Conservation (phyloP, 306 rosid species). For the Medicago ruthenica region DNA sequence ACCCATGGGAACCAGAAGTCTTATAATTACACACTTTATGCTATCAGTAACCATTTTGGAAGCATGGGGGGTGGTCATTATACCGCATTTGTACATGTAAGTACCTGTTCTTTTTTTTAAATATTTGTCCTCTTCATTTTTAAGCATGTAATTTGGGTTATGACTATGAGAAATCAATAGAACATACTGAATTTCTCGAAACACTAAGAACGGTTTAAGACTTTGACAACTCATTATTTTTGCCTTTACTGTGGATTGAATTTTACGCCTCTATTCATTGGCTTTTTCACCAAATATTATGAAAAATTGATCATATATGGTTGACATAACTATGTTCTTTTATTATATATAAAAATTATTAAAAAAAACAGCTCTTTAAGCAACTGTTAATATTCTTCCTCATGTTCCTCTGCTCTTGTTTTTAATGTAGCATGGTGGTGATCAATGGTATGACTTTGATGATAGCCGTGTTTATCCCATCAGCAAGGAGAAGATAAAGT, state of each 20-base stretch:
- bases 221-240: conserved; percentile 6
- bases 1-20: conserved; percentile 60
- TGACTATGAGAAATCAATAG: conserved; percentile 27
- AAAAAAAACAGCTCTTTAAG: background rate
- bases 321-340: conserved; percentile 33
- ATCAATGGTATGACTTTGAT: conserved; percentile 94
- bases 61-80: conserved; percentile 99
- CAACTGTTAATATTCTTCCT: conserved; percentile 36
- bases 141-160: conserved; percentile 18
- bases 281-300: conserved; percentile 19
- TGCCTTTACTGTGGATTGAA: conserved; percentile 29
- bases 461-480: conserved; percentile 89
- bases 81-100: conserved; percentile 97
- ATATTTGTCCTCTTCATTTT: conserved; percentile 1
- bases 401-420: conserved; percentile 33
- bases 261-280: conserved; percentile 26
- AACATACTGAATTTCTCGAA: conserved; percentile 22
- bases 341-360: background rate
- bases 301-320: conserved; percentile 37
- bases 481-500: conserved; percentile 87
- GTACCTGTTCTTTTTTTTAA: conserved; percentile 44
- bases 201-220: conserved; percentile 26
- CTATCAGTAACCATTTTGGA: conserved; percentile 94
- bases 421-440: conserved; percentile 80
- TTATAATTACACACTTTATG: conserved; percentile 83